A percentile compares a stretch with the other conserved stretches of the same genome.
Evolutionary conservation across 805 yeast species (phyloP).

Genomic region (Zygoascus biomembranicola): DNA sequence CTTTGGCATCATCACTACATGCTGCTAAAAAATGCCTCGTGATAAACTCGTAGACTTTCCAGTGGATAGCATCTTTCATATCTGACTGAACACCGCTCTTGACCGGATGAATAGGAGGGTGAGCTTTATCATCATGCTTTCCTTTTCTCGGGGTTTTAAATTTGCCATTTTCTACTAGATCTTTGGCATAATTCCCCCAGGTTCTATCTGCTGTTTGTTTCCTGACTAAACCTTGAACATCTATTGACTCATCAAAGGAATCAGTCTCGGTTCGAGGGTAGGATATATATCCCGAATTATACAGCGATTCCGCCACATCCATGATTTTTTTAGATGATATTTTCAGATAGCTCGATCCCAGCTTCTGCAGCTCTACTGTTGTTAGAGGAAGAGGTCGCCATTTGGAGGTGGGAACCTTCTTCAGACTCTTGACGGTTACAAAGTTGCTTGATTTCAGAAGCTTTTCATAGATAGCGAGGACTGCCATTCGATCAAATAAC

Average conservation of each 20-base stretch:
- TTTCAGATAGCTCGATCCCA: conserved; percentile 66
- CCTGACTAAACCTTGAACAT: conserved; percentile 51
- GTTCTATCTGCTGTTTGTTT: conserved; percentile 45
- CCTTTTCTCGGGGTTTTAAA: conserved; percentile 73
- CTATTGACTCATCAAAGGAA: conserved; percentile 68
- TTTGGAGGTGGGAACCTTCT: conserved; percentile 58
- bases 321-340: conserved; percentile 75
- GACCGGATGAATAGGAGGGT: conserved; percentile 96
- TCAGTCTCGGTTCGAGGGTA: conserved; percentile 99
- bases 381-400: conserved; percentile 87
- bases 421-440: conserved; percentile 45
- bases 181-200: conserved; percentile 70
- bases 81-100: conserved; percentile 18
- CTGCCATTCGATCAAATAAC: conserved; percentile 65
- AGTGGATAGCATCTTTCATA: conserved; percentile 35
- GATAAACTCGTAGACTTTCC: conserved; percentile 76
- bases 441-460: conserved; percentile 43
- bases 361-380: conserved; percentile 86
- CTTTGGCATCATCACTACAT: conserved; percentile 86
- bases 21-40: conserved; percentile 83
- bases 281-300: conserved; percentile 78
- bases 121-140: conserved; percentile 84
- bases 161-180: conserved; percentile 33
- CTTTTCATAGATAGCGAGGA: conserved; percentile 55
- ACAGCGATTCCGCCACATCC: conserved; percentile 70